Evolutionary conservation across 805 yeast species (phyloP).

Genomic region (Yarrowia yakushimensis): DNA sequence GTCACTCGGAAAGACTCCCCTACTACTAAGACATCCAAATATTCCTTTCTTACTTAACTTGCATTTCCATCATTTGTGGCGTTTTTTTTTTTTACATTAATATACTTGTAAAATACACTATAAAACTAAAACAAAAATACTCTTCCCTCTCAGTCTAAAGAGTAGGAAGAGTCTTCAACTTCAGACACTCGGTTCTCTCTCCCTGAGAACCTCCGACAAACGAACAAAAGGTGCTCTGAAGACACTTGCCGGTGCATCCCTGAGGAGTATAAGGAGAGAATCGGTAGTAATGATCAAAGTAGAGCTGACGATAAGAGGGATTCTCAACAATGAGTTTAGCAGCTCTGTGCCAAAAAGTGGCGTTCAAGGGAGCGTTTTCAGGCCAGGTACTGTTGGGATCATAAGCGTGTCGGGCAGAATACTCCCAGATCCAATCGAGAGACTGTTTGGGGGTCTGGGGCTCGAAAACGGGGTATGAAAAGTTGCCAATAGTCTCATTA

Average conservation of each 20-base stretch:
- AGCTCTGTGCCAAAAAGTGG: conserved; percentile 57
- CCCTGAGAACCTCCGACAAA: conserved; percentile 7
- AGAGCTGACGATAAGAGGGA: neutral
- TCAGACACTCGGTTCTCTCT: conserved; percentile 3
- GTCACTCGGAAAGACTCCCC: too few relatives aligned
- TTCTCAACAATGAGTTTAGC: neutral
- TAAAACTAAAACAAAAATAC: neutral
- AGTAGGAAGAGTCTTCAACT: neutral
- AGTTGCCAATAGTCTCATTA: neutral
- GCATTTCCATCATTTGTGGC: too few relatives aligned
- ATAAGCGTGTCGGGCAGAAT: conserved; percentile 38
- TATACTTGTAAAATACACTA: too few relatives aligned
- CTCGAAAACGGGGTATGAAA: conserved; percentile 24
- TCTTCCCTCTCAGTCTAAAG: neutral
- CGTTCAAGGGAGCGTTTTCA: conserved; percentile 53
- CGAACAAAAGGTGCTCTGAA: neutral
- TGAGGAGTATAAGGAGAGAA: conserved; percentile 10
- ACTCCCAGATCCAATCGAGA: conserved; percentile 60
- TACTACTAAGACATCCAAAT: too few relatives aligned
- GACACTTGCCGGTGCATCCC: conserved; percentile 5
- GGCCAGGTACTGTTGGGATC: conserved; percentile 64
- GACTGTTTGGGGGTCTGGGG: conserved; percentile 31
- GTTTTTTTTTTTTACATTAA: too few relatives aligned
- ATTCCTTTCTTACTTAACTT: too few relatives aligned
- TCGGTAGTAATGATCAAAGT: conserved; percentile 13